Evolutionary conservation across 768 basidiomycete genomes (phyloP), one percentile per base, ranked within the genome.

Genomic region (Clitopilus hobsonii): DNA sequence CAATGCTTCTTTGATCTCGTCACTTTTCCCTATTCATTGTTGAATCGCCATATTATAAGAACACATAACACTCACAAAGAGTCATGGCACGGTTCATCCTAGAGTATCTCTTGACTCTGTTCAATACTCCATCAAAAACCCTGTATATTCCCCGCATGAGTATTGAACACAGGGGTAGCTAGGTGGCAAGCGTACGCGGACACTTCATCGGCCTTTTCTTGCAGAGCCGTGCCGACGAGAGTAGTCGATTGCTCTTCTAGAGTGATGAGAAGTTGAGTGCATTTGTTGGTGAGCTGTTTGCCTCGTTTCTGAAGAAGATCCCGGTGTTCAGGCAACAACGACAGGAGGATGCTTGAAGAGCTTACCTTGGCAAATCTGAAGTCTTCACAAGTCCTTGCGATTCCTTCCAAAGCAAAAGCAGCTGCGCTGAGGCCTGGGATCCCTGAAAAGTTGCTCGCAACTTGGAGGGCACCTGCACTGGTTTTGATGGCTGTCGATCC

Each of bases 361-460:
- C 59, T 55, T 51, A 82, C 83, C 75, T 81, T 83, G 63, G 81
- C 74, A 20, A 74, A 63, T 20, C 70, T 62, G 18, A 83, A 71
- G 54, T 81, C 69, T 6, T 76, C 69, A 58, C 82, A 84, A 18
- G 71, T 56, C 6, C 65, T 54, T n/a, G 69, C 65, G 56, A 84
- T 81, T 53, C 76, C 71, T 56, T 76, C 69, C 7, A 82, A 58
- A 0, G 74, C 56, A 53, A 73, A 64, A 5, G 75, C 76, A 16
- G 73, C 76, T 3, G 76, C 70, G 0, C 77, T 70, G 24, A 74
- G 72, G 41, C 74, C 76, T 5, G 81, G 81, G 2, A 78, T 67
- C 48, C 79, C 79, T 2, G 67, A 71, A 0, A 76, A 50, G 13
- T 75, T 67, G 11, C 74, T 76, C n/a, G 72, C 77, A 28, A 81